Percentiles rank a stretch among this genome's conserved stretches.
Evolutionary conservation across 1,284 basidiomycete genomes (phyloP).

Genomic region (Bondarzewia mesenterica): DNA sequence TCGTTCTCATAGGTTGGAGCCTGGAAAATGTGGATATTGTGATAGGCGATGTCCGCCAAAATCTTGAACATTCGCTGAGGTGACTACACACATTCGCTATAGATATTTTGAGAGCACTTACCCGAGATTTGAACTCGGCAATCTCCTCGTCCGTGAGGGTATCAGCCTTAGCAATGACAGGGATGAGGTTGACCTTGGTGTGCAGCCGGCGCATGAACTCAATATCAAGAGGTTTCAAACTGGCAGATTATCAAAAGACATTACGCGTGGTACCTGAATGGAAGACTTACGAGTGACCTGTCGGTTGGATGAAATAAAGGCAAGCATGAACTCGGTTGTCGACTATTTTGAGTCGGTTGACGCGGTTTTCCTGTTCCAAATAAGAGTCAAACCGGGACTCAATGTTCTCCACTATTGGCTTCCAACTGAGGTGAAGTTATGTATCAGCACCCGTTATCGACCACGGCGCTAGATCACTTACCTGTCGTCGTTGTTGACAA

Average conservation of each 20-base stretch:
- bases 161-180: constrained; percentile 94
- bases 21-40: constrained; percentile 94
- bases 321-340: constrained; percentile 92
- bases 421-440: no score
- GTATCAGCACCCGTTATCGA: no score
- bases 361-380: constrained; percentile 95
- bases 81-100: not conserved
- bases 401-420: constrained; percentile 95
- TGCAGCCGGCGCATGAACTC: constrained; percentile 97
- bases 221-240: constrained; percentile 92
- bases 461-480: constrained; percentile 23
- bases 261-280: constrained; percentile 5
- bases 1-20: constrained; percentile 94
- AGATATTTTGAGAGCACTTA: constrained; percentile 31
- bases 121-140: constrained; percentile 83
- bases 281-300: constrained; percentile 83
- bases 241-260: constrained; percentile 23
- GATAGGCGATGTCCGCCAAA: constrained; percentile 83
- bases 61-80: constrained; percentile 43
- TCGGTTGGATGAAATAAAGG: constrained; percentile 96
- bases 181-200: constrained; percentile 94
- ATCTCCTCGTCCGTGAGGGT: constrained; percentile 96
- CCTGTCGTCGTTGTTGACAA: constrained; percentile 97
- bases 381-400: constrained; percentile 95
- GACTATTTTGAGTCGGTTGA: constrained; percentile 81